Conservation (phyloP, 2,329 filamentous ascomycete genomes). For the Ceratocystis colombiana region DNA sequence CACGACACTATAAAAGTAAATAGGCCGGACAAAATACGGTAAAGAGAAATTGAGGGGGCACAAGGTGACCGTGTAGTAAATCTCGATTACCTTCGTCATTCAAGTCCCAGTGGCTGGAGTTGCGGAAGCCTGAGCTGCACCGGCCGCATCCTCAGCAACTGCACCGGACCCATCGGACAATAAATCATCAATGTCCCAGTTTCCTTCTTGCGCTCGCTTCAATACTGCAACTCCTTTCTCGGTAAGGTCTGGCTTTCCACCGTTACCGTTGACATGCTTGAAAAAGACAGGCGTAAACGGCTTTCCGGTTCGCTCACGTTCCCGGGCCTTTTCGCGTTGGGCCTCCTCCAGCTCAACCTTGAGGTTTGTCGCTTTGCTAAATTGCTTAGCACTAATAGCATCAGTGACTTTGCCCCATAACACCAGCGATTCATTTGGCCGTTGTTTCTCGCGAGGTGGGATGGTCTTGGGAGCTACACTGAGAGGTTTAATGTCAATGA, state of each 20-base stretch:
- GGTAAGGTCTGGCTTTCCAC: constrained; percentile 46
- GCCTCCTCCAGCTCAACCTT: constrained; percentile 89
- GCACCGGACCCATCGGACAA: constrained; percentile 29
- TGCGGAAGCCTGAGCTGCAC: constrained; percentile 1
- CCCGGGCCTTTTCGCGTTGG: constrained; percentile 73
- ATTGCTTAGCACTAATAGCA: constrained; percentile 76
- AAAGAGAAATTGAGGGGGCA: not conserved
- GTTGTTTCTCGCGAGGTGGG: constrained; percentile 66
- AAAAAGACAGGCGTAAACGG: constrained; percentile 88
- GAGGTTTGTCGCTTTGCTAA: constrained; percentile 66
- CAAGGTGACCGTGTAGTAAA: not conserved
- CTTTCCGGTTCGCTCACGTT: constrained; percentile 58
- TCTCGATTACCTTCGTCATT: not conserved
- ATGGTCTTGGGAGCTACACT: constrained; percentile 66
- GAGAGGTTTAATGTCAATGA: constrained; percentile 83
- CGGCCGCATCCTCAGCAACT: constrained; percentile 20
- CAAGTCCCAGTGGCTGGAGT: not conserved
- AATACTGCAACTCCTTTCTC: constrained; percentile 44
- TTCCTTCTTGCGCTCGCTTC: constrained; percentile 43
- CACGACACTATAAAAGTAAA: not conserved
- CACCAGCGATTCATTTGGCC: constrained; percentile 77
- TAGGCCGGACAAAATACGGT: not conserved
- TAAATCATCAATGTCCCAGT: constrained; percentile 43
- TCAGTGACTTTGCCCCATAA: constrained; percentile 84
- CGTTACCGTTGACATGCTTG: constrained; percentile 47